Percentiles rank a stretch among this genome's conserved stretches.
Evolutionary conservation across 78 protist genomes (phyloP).

Genomic region (Cavenderia fasciculata): DNA sequence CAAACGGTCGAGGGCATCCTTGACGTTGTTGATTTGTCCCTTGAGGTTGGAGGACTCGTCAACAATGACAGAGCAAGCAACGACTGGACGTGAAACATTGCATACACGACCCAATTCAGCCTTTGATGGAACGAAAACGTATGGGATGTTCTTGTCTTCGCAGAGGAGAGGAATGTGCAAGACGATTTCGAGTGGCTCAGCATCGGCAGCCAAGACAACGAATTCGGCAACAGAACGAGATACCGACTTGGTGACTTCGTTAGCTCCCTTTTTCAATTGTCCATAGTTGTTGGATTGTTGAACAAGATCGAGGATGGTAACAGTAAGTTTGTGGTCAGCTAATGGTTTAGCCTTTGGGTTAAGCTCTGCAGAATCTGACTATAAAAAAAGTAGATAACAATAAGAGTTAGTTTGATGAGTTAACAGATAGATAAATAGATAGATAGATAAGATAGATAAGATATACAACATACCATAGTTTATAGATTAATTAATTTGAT

Average conservation of each 20-base stretch:
- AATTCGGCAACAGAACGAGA: constrained; percentile 97
- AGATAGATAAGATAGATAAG: too few relatives aligned
- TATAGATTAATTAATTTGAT: too few relatives aligned
- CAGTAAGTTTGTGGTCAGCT: constrained; percentile 91
- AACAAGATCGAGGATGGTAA: constrained; percentile 93
- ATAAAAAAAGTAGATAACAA: background rate
- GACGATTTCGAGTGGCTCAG: constrained; percentile 99
- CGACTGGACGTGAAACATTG: constrained; percentile 97
- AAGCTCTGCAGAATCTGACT: constrained; percentile 68
- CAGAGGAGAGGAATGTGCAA: constrained; percentile 99
- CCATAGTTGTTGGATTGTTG: constrained; percentile 91
- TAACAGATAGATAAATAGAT: too few relatives aligned
- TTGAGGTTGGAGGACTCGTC: constrained; percentile 93
- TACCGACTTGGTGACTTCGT: constrained; percentile 99
- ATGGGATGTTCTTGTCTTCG: constrained; percentile 99
- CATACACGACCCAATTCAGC: constrained; percentile 98
- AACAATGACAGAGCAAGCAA: constrained; percentile 92
- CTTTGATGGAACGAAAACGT: constrained; percentile 97
- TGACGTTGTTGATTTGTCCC: constrained; percentile 86
- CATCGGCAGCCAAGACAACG: constrained; percentile 98
- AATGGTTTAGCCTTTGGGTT: constrained; percentile 97
- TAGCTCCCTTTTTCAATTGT: constrained; percentile 98
- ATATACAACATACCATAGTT: too few relatives aligned
- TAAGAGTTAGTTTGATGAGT: too few relatives aligned
- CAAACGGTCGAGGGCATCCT: constrained; percentile 89